Evolutionary conservation across 352 stramenopile genomes (phyloP).

Genomic region (Globisporangium nodosum): DNA sequence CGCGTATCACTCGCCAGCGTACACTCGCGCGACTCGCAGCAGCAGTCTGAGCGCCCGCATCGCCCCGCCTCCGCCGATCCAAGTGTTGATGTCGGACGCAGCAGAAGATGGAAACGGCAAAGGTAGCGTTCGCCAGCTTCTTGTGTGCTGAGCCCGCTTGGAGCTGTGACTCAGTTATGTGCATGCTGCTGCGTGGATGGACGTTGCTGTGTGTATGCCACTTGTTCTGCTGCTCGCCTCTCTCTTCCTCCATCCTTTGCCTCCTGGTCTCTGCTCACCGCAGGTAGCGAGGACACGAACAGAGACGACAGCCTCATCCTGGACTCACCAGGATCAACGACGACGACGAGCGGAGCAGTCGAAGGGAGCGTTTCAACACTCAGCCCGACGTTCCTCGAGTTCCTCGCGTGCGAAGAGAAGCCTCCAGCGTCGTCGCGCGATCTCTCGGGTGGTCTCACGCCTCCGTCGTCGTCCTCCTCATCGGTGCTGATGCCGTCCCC

Average conservation of each 20-base stretch:
- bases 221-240: not conserved
- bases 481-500: slow-evolving; percentile 6
- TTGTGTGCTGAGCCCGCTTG: not conserved
- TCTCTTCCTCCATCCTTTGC: too few relatives aligned
- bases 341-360: slow-evolving; percentile 15
- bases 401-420: slow-evolving; percentile 65
- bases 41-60: slow-evolving; percentile 42
- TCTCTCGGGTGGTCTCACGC: not conserved
- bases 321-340: not conserved
- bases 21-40: not conserved
- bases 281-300: not conserved
- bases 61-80: slow-evolving; percentile 56
- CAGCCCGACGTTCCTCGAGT: slow-evolving; percentile 74
- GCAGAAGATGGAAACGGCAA: slow-evolving; percentile 1
- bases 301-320: slow-evolving; percentile 2
- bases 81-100: slow-evolving; percentile 25
- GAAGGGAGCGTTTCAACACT: slow-evolving; percentile 38
- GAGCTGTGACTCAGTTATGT: not conserved
- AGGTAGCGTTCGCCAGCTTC: slow-evolving; percentile 4
- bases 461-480: not conserved
- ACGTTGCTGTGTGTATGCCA: not conserved
- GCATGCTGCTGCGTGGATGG: not conserved
- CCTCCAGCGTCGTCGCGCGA: slow-evolving; percentile 15
- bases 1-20: not conserved
- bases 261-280: not conserved